These are phyloP conservation scores for Pseudomassariella vexata DNA, from an alignment of 2,329 filamentous ascomycete genomes.

Conservation along the genomic window DNA sequence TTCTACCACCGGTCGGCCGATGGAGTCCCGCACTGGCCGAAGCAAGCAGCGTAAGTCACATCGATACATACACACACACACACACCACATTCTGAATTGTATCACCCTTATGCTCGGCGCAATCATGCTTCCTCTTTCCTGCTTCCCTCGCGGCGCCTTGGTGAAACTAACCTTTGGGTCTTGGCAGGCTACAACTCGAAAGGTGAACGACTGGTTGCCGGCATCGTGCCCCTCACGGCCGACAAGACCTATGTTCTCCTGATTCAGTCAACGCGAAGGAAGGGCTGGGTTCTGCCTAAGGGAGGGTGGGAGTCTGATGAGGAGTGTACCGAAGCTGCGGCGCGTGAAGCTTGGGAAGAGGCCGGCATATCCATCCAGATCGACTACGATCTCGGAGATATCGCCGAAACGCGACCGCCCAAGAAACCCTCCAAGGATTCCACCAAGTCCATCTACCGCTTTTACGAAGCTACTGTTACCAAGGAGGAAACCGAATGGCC, in stretches of 20 bases:
- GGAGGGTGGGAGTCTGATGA: slow-evolving; percentile 98
- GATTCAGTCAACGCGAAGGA: slow-evolving; percentile 85
- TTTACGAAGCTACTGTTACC: slow-evolving; percentile 83
- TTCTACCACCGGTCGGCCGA: slow-evolving; percentile 41
- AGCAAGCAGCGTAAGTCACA: slow-evolving; percentile 73
- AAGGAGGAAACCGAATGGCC: slow-evolving; percentile 87
- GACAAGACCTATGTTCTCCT: slow-evolving; percentile 87
- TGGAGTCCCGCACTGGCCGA: slow-evolving; percentile 71
- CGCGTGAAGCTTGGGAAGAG: slow-evolving; percentile 96
- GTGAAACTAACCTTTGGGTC: slow-evolving; percentile 31
- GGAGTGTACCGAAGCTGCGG: slow-evolving; percentile 74
- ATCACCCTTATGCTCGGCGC: too few relatives aligned
- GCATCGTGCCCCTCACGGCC: slow-evolving; percentile 80
- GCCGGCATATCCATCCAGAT: slow-evolving; percentile 85
- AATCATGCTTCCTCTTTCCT: slow-evolving; percentile 11
- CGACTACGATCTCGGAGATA: slow-evolving; percentile 78
- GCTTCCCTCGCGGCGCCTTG: slow-evolving; percentile 21
- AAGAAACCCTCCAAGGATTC: slow-evolving; percentile 63
- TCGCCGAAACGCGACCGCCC: slow-evolving; percentile 76
- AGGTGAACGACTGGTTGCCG: slow-evolving; percentile 91
- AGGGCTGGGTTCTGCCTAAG: slow-evolving; percentile 95
- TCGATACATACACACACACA: neutral
- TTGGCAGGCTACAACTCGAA: slow-evolving; percentile 78
- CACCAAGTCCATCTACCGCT: slow-evolving; percentile 64
- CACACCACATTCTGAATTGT: too few relatives aligned